Conservation (phyloP, 257 asterid genomes). For the Haberlea rhodopensis region DNA sequence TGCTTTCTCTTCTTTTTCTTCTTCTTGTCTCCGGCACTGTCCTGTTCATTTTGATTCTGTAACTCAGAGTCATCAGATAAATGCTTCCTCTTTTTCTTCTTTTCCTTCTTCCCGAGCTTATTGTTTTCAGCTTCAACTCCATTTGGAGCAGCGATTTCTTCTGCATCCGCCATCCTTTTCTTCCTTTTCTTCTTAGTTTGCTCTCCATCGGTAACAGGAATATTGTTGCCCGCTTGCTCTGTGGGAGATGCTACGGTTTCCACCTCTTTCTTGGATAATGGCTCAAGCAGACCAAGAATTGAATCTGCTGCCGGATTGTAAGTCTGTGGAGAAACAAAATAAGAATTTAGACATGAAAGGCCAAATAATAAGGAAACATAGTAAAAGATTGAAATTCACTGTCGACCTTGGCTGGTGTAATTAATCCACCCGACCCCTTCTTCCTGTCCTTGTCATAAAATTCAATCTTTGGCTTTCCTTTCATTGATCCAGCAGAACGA, state of each 20-base stretch:
- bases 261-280: slow-evolving; percentile 23
- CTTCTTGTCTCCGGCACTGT: slow-evolving; percentile 27
- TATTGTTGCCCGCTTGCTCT: slow-evolving; percentile 28
- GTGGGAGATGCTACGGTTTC: slow-evolving; percentile 19
- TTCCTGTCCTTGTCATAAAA: slow-evolving; percentile 51
- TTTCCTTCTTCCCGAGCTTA: slow-evolving; percentile 36
- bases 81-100: slow-evolving; percentile 50
- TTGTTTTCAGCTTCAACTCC: slow-evolving; percentile 23
- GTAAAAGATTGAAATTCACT: too few relatives aligned
- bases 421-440: slow-evolving; percentile 50
- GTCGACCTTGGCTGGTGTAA: slow-evolving; percentile 57
- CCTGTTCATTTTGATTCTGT: slow-evolving; percentile 32
- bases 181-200: slow-evolving; percentile 42
- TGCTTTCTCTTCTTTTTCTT: slow-evolving; percentile 65
- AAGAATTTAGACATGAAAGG: too few relatives aligned
- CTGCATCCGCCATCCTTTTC: slow-evolving; percentile 31
- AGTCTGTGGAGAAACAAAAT: slow-evolving; percentile 28
- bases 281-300: slow-evolving; percentile 33
- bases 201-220: slow-evolving; percentile 31
- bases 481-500: slow-evolving; percentile 55
- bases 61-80: slow-evolving; percentile 28
- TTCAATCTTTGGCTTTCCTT: slow-evolving; percentile 63
- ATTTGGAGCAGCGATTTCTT: slow-evolving; percentile 14
- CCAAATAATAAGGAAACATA: too few relatives aligned
- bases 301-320: slow-evolving; percentile 56